Evolutionary conservation across 2,329 filamentous ascomycete species (phyloP).

Genomic region (Periglandula ipomoeae): DNA sequence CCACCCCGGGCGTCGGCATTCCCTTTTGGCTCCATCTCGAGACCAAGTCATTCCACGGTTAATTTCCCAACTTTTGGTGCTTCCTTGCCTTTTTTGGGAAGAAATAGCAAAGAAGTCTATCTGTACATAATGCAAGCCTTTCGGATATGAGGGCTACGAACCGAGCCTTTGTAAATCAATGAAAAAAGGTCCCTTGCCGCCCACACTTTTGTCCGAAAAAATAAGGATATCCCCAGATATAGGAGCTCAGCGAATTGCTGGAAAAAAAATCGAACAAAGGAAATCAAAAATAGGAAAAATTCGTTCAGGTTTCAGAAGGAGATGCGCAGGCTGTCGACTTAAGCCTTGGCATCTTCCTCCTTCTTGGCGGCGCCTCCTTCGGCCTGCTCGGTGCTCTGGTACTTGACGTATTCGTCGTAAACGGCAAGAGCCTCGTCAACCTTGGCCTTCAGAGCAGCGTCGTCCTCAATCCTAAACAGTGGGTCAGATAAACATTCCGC

Average conservation of each 20-base stretch:
- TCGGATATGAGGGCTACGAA: conserved; percentile 3
- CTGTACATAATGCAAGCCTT: conserved; percentile 28
- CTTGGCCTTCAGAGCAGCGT: conserved; percentile 82
- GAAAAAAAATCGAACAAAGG: conserved; percentile 20
- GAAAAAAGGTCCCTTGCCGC: conserved; percentile 4
- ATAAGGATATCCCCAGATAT: conserved; percentile 6
- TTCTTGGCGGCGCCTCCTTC: conserved; percentile 36
- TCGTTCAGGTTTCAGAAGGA: conserved; percentile 4
- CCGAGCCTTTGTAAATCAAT: neutral
- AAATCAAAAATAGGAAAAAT: conserved; percentile 13
- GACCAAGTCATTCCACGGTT: conserved; percentile 18
- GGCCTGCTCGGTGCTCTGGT: conserved; percentile 39
- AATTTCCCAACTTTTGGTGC: conserved; percentile 24
- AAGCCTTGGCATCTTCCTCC: conserved; percentile 38
- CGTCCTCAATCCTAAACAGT: conserved; percentile 70
- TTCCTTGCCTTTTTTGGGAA: conserved; percentile 21
- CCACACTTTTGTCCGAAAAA: conserved; percentile 5
- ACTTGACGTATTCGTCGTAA: conserved; percentile 98
- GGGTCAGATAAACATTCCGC: neutral
- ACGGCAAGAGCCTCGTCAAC: conserved; percentile 95
- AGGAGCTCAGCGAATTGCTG: neutral
- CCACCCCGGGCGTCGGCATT: conserved; percentile 5
- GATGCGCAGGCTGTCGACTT: conserved; percentile 12
- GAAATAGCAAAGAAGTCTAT: conserved; percentile 33
- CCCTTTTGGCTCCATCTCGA: conserved; percentile 4